phyloP scores from a whole-genome alignment of 768 basidiomycete genomes.

The Strobilomyces echinocephalus region DNA sequence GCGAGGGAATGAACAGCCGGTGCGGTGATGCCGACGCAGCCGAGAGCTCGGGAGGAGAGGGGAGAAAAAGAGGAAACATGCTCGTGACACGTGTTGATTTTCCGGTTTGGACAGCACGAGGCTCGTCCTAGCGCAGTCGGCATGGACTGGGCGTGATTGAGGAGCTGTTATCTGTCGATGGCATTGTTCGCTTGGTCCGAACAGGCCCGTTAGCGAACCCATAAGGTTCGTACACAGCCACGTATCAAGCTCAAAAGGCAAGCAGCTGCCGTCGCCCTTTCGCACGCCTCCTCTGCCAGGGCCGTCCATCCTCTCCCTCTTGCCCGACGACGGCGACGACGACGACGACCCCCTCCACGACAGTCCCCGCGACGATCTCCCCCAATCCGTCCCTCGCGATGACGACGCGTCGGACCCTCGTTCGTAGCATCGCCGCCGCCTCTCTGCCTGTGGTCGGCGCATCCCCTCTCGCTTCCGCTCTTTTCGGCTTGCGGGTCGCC shows the following conservation, averaged over 20 bases:
- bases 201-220: neutral
- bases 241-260: constrained; percentile 30
- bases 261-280: constrained; percentile 20
- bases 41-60: constrained; percentile 11
- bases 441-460: constrained; percentile 21
- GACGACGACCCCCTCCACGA: neutral
- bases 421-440: constrained; percentile 20
- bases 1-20: constrained; percentile 9
- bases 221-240: constrained; percentile 22
- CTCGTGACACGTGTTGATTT: constrained; percentile 21
- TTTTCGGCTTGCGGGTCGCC: constrained; percentile 57
- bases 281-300: constrained; percentile 27
- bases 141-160: constrained; percentile 20
- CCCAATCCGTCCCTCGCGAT: constrained; percentile 10
- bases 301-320: constrained; percentile 19
- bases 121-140: constrained; percentile 5
- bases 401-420: constrained; percentile 23
- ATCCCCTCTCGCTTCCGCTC: constrained; percentile 30
- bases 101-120: constrained; percentile 22
- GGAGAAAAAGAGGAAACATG: constrained; percentile 20
- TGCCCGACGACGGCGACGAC: neutral
- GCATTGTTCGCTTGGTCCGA: neutral
- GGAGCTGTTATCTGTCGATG: neutral
- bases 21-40: constrained; percentile 9
- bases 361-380: neutral